phyloP scores from a whole-genome alignment of 2,329 filamentous ascomycete genomes.

The Xylaria sp. region DNA sequence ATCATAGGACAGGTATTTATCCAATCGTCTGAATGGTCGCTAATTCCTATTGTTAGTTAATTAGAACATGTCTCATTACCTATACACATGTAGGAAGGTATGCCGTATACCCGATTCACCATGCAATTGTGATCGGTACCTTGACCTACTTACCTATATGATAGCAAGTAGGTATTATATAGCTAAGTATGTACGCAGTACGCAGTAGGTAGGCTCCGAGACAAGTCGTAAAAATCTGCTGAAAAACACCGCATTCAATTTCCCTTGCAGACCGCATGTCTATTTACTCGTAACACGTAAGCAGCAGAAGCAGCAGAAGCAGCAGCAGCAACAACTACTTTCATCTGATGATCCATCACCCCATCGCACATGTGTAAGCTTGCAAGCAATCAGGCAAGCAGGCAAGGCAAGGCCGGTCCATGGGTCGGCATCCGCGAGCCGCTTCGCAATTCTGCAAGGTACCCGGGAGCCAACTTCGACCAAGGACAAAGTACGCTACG shows the following conservation, averaged over 20 bases:
- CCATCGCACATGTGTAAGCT: not conserved
- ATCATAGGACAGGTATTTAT: not conserved
- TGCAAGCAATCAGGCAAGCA: no score
- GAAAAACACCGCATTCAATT: constrained; percentile 2
- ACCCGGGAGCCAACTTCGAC: not conserved
- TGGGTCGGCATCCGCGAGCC: not conserved
- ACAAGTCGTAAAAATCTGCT: not conserved
- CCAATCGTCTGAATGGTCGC: not conserved
- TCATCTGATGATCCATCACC: constrained; percentile 5
- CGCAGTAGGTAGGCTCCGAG: no score
- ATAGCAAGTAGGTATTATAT: not conserved
- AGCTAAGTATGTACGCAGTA: no score
- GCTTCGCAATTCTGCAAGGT: constrained; percentile 12
- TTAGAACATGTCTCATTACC: not conserved
- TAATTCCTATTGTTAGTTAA: not conserved
- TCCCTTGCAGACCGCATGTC: constrained; percentile 1
- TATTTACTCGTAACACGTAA: not conserved
- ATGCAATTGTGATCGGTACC: not conserved
- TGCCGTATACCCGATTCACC: not conserved
- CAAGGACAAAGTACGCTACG: no score
- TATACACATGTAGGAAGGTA: no score
- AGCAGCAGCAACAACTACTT: not conserved
- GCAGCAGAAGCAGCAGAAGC: not conserved
- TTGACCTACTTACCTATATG: constrained; percentile 6
- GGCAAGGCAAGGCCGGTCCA: not conserved